These are phyloP conservation scores for Daldinia sp. DNA, from an alignment of 2,329 filamentous ascomycete genomes.

Conservation along the genomic window DNA sequence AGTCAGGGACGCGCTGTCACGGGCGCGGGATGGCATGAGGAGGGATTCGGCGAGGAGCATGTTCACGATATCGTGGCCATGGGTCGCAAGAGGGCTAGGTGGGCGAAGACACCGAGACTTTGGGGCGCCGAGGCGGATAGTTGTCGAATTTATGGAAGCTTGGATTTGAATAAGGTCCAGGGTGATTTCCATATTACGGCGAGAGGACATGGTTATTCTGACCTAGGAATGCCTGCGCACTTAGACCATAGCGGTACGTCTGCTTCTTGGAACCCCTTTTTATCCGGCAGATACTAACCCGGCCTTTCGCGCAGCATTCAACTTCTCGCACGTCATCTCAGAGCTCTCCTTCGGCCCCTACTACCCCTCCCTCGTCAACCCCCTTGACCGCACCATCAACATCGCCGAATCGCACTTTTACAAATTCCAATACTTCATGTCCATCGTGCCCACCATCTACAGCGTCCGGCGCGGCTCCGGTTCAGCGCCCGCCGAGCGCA, in stretches of 20 bases:
- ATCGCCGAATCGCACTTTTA: conserved; percentile 80
- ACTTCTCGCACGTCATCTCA: conserved; percentile 96
- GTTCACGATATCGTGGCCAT: conserved; percentile 89
- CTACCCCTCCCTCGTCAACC: conserved; percentile 92
- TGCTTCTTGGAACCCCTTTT: neutral
- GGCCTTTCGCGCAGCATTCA: conserved; percentile 73
- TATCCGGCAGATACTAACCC: conserved; percentile 36
- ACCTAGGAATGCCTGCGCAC: conserved; percentile 70
- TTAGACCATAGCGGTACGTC: conserved; percentile 80
- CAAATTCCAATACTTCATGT: conserved; percentile 98
- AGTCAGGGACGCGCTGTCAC: conserved; percentile 62
- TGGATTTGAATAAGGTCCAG: conserved; percentile 96
- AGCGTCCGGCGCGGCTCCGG: conserved; percentile 61
- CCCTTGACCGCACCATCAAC: conserved; percentile 89
- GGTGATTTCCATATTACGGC: conserved; percentile 99
- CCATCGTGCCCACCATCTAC: conserved; percentile 93
- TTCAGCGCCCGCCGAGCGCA: conserved; percentile 54
- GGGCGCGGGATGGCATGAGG: conserved; percentile 68
- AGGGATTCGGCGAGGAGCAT: conserved; percentile 80
- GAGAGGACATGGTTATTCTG: conserved; percentile 91
- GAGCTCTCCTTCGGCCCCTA: conserved; percentile 98
- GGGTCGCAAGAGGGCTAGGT: conserved; percentile 68
- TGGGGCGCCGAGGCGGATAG: conserved; percentile 67
- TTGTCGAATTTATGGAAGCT: conserved; percentile 87
- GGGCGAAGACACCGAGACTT: conserved; percentile 78